These are phyloP conservation scores for Singerocomus inundabilis DNA, from an alignment of 1,284 basidiomycete species.

Conservation along the genomic window DNA sequence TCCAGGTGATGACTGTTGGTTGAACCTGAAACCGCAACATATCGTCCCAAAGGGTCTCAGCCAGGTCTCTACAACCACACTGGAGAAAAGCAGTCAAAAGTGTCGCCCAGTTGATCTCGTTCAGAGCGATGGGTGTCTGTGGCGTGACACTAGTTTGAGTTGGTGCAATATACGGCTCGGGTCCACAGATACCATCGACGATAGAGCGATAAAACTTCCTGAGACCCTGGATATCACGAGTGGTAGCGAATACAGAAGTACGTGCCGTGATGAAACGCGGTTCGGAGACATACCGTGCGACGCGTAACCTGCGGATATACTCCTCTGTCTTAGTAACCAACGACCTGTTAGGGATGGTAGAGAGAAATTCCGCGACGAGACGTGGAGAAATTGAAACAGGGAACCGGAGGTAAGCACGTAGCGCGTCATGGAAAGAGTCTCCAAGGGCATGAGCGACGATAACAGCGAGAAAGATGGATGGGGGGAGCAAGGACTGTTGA, in stretches of 20 bases:
- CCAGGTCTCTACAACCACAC: constrained; percentile 52
- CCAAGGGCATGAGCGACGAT: constrained; percentile 59
- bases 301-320: constrained; percentile 47
- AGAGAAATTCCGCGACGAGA: constrained; percentile 38
- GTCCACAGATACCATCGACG: constrained; percentile 47
- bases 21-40: constrained; percentile 48
- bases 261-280: constrained; percentile 51
- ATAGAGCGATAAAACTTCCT: constrained; percentile 49
- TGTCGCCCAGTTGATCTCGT: constrained; percentile 56
- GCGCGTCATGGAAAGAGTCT: constrained; percentile 51
- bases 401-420: constrained; percentile 42
- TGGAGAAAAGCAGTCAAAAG: constrained; percentile 62
- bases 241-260: constrained; percentile 43
- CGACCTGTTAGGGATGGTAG: constrained; percentile 34
- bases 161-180: constrained; percentile 46
- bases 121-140: constrained; percentile 47
- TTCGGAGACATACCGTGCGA: constrained; percentile 50
- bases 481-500: constrained; percentile 25
- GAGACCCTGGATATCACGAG: constrained; percentile 35
- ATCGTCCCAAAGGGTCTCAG: constrained; percentile 62
- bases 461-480: constrained; percentile 48
- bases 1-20: constrained; percentile 58
- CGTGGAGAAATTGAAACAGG: constrained; percentile 37
- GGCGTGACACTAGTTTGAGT: constrained; percentile 35
- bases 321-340: constrained; percentile 40